Conservation (phyloP, 345 rosid genomes). For the Diplotaxis tenuifolia region DNA sequence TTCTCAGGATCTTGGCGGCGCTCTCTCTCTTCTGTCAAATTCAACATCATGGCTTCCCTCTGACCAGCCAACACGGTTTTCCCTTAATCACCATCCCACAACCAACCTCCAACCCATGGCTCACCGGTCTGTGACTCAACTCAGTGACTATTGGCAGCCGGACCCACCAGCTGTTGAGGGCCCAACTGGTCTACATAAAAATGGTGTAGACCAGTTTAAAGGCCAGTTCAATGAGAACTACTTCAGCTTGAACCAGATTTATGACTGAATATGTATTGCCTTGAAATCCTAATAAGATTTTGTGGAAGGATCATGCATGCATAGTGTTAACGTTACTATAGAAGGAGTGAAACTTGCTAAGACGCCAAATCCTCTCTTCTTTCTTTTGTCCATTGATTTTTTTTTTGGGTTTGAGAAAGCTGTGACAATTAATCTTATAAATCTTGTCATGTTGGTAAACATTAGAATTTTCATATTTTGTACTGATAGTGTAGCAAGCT, state of each 20-base stretch:
- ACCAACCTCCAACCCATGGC: conserved; percentile 35
- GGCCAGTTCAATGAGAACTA: conserved; percentile 40
- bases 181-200: conserved; percentile 32
- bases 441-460: not conserved
- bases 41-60: conserved; percentile 51
- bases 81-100: conserved; percentile 40
- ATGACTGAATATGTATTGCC: conserved; percentile 34
- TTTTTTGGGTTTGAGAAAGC: not conserved
- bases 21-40: conserved; percentile 99
- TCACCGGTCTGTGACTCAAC: conserved; percentile 34
- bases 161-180: conserved; percentile 36
- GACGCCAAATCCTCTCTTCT: conserved; percentile 9
- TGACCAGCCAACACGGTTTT: conserved; percentile 47
- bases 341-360: conserved; percentile 7
- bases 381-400: not conserved
- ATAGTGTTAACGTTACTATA: not conserved
- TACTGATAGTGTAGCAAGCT: not conserved
- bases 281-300: conserved; percentile 19
- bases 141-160: conserved; percentile 44
- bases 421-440: not conserved
- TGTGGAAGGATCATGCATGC: not conserved
- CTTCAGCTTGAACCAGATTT: conserved; percentile 46
- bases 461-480: not conserved
- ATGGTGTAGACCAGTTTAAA: conserved; percentile 38
- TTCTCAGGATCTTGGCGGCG: conserved; percentile 72